Evolutionary conservation across 1,284 basidiomycete genomes (phyloP), one percentile per base, ranked within the genome.

Genomic region (Puccinia sorghi): DNA sequence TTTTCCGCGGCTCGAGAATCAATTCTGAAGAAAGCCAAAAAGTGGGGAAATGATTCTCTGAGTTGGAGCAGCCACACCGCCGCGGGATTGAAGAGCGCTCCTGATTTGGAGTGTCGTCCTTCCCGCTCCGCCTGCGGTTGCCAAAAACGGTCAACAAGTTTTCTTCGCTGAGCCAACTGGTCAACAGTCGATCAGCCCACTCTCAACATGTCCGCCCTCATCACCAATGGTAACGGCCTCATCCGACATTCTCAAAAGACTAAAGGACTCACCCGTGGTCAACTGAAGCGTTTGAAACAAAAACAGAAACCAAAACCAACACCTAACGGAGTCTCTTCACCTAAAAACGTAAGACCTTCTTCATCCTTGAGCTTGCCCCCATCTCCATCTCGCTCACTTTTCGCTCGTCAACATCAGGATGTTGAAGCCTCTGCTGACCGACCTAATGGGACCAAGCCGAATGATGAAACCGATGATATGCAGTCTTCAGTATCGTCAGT

Each of bases 231-330:
- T 11, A 57, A 72, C 37, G 25, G 43, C 25, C 50, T 8, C 22
- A 41, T n/a, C 25, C 27, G 25, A 22, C 7, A 8, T 12, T 2
- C 52, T 22, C 50, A 64, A 5, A 77, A 67, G 17, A 69, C 54
- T 25, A 78, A 80, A 22, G 66, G 72, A 22, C 73, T 81, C 48
- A 81, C 81, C 17, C 80, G 82, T 22, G 83, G 82, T 2, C 83
- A 83, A 79, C 81, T 84, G 43, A 83, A 83, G 76, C 80, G 82
- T 39, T 80, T 83, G 54, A 84, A 84, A 80, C 80, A 80, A 69
- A 83, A 83, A 80, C 81, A 82, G 71, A 82, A 83, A 72, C 72
- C 80, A 20, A 81, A 70, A 20, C 67, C 3, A 22, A 17, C 48
- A 39, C 22, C 39, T 13, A 61, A 61, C 59, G 59, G 59, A 61